A percentile compares a stretch with the other conserved stretches of the same genome.
These are phyloP conservation scores for Agapanthus africanus DNA, from an alignment of 106 monocot species.

Conservation along the genomic window DNA sequence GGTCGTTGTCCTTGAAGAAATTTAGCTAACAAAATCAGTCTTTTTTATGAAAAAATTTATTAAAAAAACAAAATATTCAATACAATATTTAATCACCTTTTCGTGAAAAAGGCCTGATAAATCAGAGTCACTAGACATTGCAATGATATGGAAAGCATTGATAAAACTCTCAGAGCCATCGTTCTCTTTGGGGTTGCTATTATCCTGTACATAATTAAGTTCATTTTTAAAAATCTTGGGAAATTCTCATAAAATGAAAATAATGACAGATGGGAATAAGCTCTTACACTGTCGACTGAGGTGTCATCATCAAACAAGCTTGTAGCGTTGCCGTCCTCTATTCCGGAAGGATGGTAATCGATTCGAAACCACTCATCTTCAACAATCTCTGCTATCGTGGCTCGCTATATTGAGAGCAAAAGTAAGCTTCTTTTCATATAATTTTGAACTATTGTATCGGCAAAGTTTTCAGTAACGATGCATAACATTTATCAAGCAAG, in stretches of 20 bases:
- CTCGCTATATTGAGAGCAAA: conserved; percentile 22
- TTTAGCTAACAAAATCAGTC: not conserved
- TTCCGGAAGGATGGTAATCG: conserved; percentile 35
- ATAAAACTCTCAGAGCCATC: conserved; percentile 26
- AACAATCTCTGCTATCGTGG: conserved; percentile 45
- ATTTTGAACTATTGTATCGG: too few species aligned
- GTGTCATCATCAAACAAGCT: conserved; percentile 8
- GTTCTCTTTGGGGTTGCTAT: not conserved
- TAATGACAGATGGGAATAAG: not conserved
- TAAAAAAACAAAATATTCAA: not conserved
- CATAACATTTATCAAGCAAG: too few species aligned
- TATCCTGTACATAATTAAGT: conserved; percentile 11
- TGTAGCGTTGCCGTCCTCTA: conserved; percentile 19
- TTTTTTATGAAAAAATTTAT: too few species aligned
- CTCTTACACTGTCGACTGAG: conserved; percentile 9
- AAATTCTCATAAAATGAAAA: too few species aligned
- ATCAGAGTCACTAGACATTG: conserved; percentile 52
- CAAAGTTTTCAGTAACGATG: too few species aligned
- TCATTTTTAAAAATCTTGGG: not conserved
- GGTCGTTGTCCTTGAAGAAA: not conserved
- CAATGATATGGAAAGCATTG: conserved; percentile 68
- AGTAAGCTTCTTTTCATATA: too few species aligned
- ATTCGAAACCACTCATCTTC: conserved; percentile 52
- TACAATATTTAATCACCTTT: conserved; percentile 21
- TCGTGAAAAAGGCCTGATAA: conserved; percentile 60